Evolutionary conservation across 106 monocot genomes (phyloP), one percentile per base, ranked within the genome.

Genomic region (Hemerocallis citrina): DNA sequence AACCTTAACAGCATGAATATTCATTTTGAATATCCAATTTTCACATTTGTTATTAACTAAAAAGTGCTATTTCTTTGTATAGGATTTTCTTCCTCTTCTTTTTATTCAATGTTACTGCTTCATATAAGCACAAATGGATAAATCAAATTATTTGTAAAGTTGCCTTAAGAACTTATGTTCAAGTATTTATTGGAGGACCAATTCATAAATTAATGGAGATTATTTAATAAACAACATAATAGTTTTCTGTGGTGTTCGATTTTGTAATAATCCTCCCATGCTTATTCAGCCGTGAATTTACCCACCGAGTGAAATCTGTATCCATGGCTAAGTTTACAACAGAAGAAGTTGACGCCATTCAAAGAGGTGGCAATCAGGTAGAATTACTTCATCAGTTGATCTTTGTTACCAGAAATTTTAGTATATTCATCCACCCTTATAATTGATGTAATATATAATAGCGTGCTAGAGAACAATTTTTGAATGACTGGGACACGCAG

Each of bases 231-330:
- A n/a, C n/a, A n/a, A n/a, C n/a, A n/a, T n/a, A n/a, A n/a, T n/a
- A n/a, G n/a, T n/a, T n/a, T n/a, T 38, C 37, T 38, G 37, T 6
- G 11, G 37, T 38, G 11, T 54, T 32, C 14, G 5, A 20, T 24
- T 47, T 42, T 21, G 13, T 48, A 34, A 8, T 29, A 1, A 21
- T 65, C 13, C 28, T 50, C 17, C 19, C 6, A 36, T 40, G 25
- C 55, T 52, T 34, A 21, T 69, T 34, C 75, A 89, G 93, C 32
- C 89, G 85, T 23, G 89, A 93, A 62, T 93, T 93, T 64, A 89
- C 93, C 61, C 93, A 93, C 55, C 85, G 93, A 28, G 93, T 93
- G 46, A 93, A 93, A 70, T 89, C 89, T 31, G 82, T 89, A 13
- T 93, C 93, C 31, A 85, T 93, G 93, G 63, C 93, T 36, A 93